phyloP scores from a whole-genome alignment of 192 early-diverging fungal genomes.

The Geosiphon pyriformis region DNA sequence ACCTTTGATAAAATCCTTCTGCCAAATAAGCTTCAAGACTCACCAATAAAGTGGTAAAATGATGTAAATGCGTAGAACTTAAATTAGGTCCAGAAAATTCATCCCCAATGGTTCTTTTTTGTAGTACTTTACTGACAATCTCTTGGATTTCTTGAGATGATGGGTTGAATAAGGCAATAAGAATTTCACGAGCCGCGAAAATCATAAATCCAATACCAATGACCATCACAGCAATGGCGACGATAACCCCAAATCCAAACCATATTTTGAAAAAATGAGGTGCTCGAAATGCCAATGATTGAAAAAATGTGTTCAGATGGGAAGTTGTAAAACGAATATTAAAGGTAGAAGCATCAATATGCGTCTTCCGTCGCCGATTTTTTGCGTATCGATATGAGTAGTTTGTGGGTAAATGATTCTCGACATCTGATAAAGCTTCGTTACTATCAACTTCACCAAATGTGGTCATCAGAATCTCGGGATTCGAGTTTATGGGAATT shows the following conservation, averaged over 20 bases:
- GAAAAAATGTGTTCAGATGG: constrained; percentile 40
- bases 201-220: constrained; percentile 41
- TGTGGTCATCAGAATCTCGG: too few relatives aligned
- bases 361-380: not conserved
- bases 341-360: constrained; percentile 27
- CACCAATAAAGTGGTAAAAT: constrained; percentile 18
- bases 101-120: constrained; percentile 3
- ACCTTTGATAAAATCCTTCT: constrained; percentile 40
- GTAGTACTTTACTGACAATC: constrained; percentile 22
- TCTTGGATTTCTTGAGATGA: not conserved
- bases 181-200: constrained; percentile 39
- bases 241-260: constrained; percentile 48
- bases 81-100: not conserved
- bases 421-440: too few relatives aligned
- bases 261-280: constrained; percentile 52
- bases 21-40: constrained; percentile 52
- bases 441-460: too few relatives aligned
- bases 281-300: constrained; percentile 29
- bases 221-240: constrained; percentile 44
- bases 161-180: constrained; percentile 15
- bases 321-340: constrained; percentile 46
- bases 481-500: too few relatives aligned
- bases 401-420: too few relatives aligned
- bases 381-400: too few relatives aligned
- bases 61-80: not conserved